Conservation (phyloP, 106 monocot species). For the Dendrobium chrysotoxum region DNA sequence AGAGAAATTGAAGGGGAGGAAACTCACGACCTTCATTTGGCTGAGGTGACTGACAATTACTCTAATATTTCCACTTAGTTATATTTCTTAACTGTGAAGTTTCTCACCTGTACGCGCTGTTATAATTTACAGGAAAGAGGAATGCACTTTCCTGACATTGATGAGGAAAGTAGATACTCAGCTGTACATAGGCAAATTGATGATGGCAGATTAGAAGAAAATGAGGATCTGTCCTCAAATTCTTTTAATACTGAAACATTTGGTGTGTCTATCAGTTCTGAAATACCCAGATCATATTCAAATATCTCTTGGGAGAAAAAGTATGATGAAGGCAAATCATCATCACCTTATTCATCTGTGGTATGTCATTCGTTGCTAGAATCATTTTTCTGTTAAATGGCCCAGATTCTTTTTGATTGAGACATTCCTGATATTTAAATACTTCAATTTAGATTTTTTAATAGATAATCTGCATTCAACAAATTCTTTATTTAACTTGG, state of each 20-base stretch:
- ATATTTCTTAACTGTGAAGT: neutral
- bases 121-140: constrained; percentile 81
- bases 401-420: neutral
- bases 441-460: neutral
- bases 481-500: neutral
- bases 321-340: constrained; percentile 19
- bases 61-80: neutral
- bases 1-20: constrained; percentile 94
- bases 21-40: constrained; percentile 74
- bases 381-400: neutral
- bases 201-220: constrained; percentile 24
- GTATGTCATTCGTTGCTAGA: constrained; percentile 15
- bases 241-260: constrained; percentile 21
- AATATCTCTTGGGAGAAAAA: constrained; percentile 26
- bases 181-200: constrained; percentile 63
- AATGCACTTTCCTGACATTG: constrained; percentile 48
- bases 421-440: neutral
- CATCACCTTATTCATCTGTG: constrained; percentile 33
- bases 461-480: neutral
- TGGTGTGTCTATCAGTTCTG: constrained; percentile 20
- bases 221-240: constrained; percentile 18
- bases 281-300: constrained; percentile 12
- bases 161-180: constrained; percentile 91
- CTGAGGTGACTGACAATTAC: constrained; percentile 51
- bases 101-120: neutral